These are phyloP conservation scores for Aspergillus arachidicola DNA, from an alignment of 2,329 filamentous ascomycete genomes.

Conservation along the genomic window DNA sequence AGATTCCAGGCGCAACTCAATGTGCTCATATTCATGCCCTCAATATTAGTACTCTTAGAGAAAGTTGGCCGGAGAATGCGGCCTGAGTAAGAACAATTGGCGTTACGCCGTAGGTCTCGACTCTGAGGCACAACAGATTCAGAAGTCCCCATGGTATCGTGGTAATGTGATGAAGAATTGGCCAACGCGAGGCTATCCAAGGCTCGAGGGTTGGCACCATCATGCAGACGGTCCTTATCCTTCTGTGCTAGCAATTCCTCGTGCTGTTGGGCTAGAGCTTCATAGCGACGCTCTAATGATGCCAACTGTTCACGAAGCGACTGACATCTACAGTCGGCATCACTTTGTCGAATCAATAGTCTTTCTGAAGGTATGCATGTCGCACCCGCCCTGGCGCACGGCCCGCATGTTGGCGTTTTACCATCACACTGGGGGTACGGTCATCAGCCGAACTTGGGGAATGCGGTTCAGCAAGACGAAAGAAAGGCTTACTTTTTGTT, in stretches of 20 bases:
- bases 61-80: no score
- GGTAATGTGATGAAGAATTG: background rate
- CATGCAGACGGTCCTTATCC: background rate
- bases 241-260: background rate
- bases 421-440: slow-evolving; percentile 2
- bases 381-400: background rate
- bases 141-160: no score
- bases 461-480: background rate
- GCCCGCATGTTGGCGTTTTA: slow-evolving; percentile 5
- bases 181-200: background rate
- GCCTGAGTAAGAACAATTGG: no score
- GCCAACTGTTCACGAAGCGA: no score
- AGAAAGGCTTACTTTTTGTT: slow-evolving; percentile 7
- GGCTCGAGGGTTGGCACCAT: background rate
- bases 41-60: background rate
- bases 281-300: no score
- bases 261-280: no score
- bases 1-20: slow-evolving; percentile 19
- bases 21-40: slow-evolving; percentile 7
- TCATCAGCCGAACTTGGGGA: background rate
- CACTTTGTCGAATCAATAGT: no score
- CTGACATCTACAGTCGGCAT: no score
- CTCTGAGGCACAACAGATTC: no score
- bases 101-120: no score
- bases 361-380: slow-evolving; percentile 8